These are phyloP conservation scores for Lycium barbarum DNA, from an alignment of 257 asterid genomes.

Conservation along the genomic window DNA sequence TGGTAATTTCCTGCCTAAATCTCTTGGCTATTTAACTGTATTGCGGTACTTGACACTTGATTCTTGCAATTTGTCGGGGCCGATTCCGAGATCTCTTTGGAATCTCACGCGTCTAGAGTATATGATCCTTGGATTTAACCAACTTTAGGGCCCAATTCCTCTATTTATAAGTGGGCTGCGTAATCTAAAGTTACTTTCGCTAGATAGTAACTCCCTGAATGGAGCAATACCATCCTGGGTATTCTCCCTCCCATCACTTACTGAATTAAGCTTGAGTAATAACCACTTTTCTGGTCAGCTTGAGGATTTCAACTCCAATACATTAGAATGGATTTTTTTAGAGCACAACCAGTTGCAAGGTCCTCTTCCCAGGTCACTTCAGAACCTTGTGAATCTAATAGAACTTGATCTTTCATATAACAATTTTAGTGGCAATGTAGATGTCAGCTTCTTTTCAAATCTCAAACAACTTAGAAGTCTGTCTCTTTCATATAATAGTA, in stretches of 20 bases:
- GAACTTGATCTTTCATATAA: background rate
- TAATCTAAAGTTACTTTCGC: constrained; percentile 19
- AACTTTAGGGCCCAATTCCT: constrained; percentile 34
- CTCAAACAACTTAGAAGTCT: constrained; percentile 15
- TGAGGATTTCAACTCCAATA: constrained; percentile 33
- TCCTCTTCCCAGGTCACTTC: constrained; percentile 37
- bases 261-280: background rate
- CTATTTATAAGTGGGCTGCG: constrained; percentile 15
- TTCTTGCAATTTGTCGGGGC: constrained; percentile 21
- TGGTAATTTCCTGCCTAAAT: constrained; percentile 34
- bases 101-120: constrained; percentile 31
- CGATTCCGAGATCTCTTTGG: constrained; percentile 6
- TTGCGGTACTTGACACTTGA: constrained; percentile 15
- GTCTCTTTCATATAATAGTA: background rate
- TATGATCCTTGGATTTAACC: background rate
- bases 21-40: constrained; percentile 32
- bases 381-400: constrained; percentile 32
- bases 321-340: background rate
- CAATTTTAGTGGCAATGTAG: background rate
- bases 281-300: constrained; percentile 36
- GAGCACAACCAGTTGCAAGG: constrained; percentile 32
- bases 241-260: constrained; percentile 34
- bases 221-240: constrained; percentile 35
- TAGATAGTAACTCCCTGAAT: constrained; percentile 27
- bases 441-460: background rate